phyloP scores from a whole-genome alignment of 2,329 filamentous ascomycete species.

The Rhinocladiella similis region DNA sequence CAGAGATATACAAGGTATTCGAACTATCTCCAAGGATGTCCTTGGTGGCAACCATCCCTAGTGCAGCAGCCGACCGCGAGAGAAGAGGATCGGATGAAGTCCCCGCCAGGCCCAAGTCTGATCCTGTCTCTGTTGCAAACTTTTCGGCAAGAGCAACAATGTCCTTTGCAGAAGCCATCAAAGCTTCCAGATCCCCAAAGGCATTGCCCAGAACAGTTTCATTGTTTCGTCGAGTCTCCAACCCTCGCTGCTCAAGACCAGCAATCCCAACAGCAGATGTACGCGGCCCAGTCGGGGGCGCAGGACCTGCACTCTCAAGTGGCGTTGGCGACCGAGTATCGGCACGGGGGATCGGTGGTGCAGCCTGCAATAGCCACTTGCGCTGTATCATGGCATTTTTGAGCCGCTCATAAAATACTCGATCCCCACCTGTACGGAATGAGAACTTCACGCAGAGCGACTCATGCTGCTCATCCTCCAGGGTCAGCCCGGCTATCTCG shows the following conservation, averaged over 20 bases:
- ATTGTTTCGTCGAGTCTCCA: slow-evolving; percentile 87
- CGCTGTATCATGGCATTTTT: slow-evolving; percentile 86
- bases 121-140: slow-evolving; percentile 68
- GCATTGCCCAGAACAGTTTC: slow-evolving; percentile 89
- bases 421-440: slow-evolving; percentile 77
- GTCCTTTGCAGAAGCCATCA: slow-evolving; percentile 97
- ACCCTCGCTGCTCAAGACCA: slow-evolving; percentile 80
- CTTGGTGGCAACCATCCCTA: slow-evolving; percentile 90
- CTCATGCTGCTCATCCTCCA: slow-evolving; percentile 55
- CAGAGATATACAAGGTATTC: slow-evolving; percentile 85
- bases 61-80: slow-evolving; percentile 77
- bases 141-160: slow-evolving; percentile 90
- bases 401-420: slow-evolving; percentile 83
- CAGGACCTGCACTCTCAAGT: neutral
- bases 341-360: slow-evolving; percentile 78
- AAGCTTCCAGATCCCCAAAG: slow-evolving; percentile 91
- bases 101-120: slow-evolving; percentile 52
- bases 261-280: slow-evolving; percentile 81
- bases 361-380: slow-evolving; percentile 91
- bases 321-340: slow-evolving; percentile 30
- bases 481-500: slow-evolving; percentile 50
- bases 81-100: slow-evolving; percentile 70
- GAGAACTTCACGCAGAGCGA: slow-evolving; percentile 84
- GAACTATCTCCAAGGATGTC: slow-evolving; percentile 81
- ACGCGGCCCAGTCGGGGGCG: slow-evolving; percentile 35